Evolutionary conservation across 2,329 filamentous ascomycete genomes (phyloP).

Genomic region (Tolypocladium album): DNA sequence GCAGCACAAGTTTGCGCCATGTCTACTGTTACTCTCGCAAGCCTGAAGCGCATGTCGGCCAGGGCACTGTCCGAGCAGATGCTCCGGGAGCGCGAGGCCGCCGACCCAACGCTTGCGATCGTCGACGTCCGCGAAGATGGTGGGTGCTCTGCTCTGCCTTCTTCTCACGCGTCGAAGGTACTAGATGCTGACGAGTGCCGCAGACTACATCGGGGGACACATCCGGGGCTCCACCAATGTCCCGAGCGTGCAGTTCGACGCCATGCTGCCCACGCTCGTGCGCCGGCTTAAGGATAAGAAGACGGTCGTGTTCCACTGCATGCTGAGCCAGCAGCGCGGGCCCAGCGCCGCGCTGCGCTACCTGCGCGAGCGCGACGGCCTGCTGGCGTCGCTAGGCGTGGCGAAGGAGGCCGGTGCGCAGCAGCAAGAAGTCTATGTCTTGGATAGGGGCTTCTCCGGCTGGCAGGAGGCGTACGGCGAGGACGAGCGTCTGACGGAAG

Average conservation of each 20-base stretch:
- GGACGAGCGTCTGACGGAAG: constrained; percentile 74
- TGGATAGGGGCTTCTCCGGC: constrained; percentile 73
- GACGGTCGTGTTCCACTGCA: constrained; percentile 88
- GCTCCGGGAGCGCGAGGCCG: constrained; percentile 32
- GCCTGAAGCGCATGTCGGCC: constrained; percentile 56
- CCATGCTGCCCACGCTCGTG: constrained; percentile 71
- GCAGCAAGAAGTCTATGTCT: constrained; percentile 64
- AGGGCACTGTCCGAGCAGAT: constrained; percentile 58
- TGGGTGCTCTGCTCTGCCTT: constrained; percentile 20
- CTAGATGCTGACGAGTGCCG: background rate
- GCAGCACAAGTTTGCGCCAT: constrained; percentile 16
- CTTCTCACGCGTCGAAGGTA: background rate
- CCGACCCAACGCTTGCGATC: constrained; percentile 50
- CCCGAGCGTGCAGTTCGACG: constrained; percentile 63
- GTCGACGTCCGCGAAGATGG: constrained; percentile 84
- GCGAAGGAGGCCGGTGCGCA: constrained; percentile 13
- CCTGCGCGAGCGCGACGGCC: constrained; percentile 54
- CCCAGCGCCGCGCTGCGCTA: constrained; percentile 77
- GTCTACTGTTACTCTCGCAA: constrained; percentile 40
- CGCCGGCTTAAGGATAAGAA: constrained; percentile 67
- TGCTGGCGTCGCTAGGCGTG: constrained; percentile 21
- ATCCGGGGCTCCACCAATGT: constrained; percentile 69
- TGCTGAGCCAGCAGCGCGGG: constrained; percentile 80
- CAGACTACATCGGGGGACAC: constrained; percentile 85
- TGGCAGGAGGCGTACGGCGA: constrained; percentile 82